Evolutionary conservation across 495 filamentous ascomycete species (phyloP), one percentile per base, ranked within the genome.

Genomic region (Lindgomyces ingoldianus): DNA sequence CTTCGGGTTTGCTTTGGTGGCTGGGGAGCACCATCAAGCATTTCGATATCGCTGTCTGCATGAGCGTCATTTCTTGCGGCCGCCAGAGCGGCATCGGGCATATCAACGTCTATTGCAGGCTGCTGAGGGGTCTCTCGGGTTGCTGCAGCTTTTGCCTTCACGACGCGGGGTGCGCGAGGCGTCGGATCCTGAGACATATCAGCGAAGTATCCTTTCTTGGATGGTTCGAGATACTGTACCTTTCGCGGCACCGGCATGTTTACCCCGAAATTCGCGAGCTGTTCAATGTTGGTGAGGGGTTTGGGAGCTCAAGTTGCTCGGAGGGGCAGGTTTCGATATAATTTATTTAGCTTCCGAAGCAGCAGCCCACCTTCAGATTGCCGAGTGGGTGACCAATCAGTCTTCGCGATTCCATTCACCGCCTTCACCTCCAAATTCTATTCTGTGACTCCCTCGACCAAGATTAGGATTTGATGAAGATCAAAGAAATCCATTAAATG

Each of bases 91-190:
- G 11, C 57, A 39, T 39, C 33, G 14, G 33, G 6, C 33, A 39
- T 39, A 6, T 6, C 33, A 14, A 39, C 33, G 33, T 49, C 12
- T 11, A 12, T 50, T 22, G 9, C 19, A 2, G 54, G 26, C 3
- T 29, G 4, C 48, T 3, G 48, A 14, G 19, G 45, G 22, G 21
- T 47, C 41, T 47, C 18, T n/a, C 4, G 16, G n/a, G 21, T n/a
- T 47, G 6, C 44, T 47, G 44, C 6, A 47, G 44, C 44, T 19
- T 47, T 63, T 57, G 29, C 51, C 50, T 3, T 25, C 27, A 47
- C 26, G 60, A 42, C 51, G 49, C 60, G 60, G 50, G 60, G 49
- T 50, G 60, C 49, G 60, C 41, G 33, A 39, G 6, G 6, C 14
- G 33, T 14, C 33, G 33, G 33, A 39, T 6, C 33, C 33, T 39